These are phyloP conservation scores for Colletotrichum euphorbiae DNA, from an alignment of 2,329 filamentous ascomycete species.

Conservation along the genomic window DNA sequence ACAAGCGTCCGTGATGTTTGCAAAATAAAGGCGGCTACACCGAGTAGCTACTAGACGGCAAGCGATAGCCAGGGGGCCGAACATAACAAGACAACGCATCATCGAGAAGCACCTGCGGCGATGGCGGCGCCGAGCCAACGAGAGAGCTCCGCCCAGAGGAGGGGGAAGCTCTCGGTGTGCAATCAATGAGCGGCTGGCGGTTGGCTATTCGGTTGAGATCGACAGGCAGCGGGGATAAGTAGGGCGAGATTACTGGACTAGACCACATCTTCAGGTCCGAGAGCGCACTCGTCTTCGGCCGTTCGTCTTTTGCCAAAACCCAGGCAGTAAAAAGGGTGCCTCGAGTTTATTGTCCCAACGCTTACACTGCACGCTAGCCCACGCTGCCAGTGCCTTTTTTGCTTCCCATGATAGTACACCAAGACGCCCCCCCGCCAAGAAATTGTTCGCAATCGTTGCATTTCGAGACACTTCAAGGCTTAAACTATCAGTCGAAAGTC, in stretches of 20 bases:
- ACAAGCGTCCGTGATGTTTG: constrained; percentile 19
- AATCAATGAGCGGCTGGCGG: constrained; percentile 20
- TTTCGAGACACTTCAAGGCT: constrained; percentile 11
- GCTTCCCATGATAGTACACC: constrained; percentile 33
- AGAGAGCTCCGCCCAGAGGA: constrained; percentile 24
- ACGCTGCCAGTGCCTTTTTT: constrained; percentile 33
- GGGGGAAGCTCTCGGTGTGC: constrained; percentile 35
- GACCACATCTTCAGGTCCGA: constrained; percentile 24
- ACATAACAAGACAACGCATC: constrained; percentile 14
- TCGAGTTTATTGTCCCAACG: constrained; percentile 18
- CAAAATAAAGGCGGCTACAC: not conserved
- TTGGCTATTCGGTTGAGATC: constrained; percentile 24
- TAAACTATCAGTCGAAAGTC: constrained; percentile 1
- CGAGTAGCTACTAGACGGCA: constrained; percentile 8
- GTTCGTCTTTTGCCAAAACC: not conserved
- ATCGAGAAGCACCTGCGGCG: constrained; percentile 3
- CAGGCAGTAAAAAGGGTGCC: constrained; percentile 1
- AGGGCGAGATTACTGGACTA: constrained; percentile 13
- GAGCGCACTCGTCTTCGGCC: constrained; percentile 14
- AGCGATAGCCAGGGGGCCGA: not conserved
- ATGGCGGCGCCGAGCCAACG: constrained; percentile 18
- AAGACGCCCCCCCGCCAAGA: constrained; percentile 21
- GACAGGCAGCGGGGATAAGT: constrained; percentile 29
- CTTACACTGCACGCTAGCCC: constrained; percentile 21
- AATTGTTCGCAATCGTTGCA: constrained; percentile 15